phyloP scores from a whole-genome alignment of 164 flowering plant genomes.

The Kalanchoe fedtschenkoi region DNA sequence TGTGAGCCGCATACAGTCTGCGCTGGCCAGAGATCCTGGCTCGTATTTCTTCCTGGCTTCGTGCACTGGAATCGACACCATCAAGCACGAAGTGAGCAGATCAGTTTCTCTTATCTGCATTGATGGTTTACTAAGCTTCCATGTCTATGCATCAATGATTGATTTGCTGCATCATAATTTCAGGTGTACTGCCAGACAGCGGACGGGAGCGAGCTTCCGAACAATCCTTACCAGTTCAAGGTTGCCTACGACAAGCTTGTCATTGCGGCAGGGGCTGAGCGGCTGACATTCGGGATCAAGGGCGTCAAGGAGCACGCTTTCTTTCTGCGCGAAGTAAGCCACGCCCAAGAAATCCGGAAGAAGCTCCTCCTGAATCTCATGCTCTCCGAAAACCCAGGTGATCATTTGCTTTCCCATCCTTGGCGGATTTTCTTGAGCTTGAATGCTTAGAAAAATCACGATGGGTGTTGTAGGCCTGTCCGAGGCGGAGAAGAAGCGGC shows the following conservation, averaged over 20 bases:
- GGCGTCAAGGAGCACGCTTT: constrained; percentile 74
- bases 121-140: too few species aligned
- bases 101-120: not conserved
- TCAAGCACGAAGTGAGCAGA: constrained; percentile 64
- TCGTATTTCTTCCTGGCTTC: constrained; percentile 68
- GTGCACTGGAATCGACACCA: constrained; percentile 48
- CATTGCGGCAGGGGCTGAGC: constrained; percentile 77
- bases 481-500: constrained; percentile 61
- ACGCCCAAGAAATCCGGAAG: constrained; percentile 88
- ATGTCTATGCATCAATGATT: not conserved
- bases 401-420: not conserved
- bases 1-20: constrained; percentile 57
- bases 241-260: constrained; percentile 90
- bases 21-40: constrained; percentile 50
- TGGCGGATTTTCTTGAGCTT: not conserved
- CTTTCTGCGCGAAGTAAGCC: constrained; percentile 76
- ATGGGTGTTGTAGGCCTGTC: constrained; percentile 42
- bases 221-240: constrained; percentile 45
- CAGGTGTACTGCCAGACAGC: constrained; percentile 70
- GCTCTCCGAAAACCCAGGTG: constrained; percentile 77
- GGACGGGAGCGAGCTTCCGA: constrained; percentile 19
- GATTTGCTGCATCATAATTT: constrained; percentile 6
- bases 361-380: constrained; percentile 78
- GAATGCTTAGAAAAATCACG: not conserved
- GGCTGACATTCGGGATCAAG: constrained; percentile 68